A percentile compares a stretch with the other conserved stretches of the same genome.
phyloP scores from a whole-genome alignment of 306 rosid genomes.

The Dalbergia cultrata region DNA sequence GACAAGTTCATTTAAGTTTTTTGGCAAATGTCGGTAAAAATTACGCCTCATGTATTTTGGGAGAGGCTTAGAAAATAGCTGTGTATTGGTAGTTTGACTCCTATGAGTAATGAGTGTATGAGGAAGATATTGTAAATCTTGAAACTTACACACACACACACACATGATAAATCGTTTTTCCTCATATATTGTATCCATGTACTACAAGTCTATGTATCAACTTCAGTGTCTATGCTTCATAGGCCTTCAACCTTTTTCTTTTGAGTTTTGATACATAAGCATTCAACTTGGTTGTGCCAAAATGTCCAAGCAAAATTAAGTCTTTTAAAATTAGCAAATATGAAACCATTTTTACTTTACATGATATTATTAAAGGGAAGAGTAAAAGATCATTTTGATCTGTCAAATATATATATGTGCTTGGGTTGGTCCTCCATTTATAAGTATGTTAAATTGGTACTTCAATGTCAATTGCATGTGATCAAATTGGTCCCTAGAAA shows the following conservation, averaged over 20 bases:
- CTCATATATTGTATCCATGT: too few species aligned
- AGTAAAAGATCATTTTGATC: neutral
- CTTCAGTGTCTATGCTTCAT: neutral
- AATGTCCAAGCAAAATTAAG: neutral
- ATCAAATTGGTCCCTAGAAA: neutral
- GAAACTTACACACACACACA: too few species aligned
- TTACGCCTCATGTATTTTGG: too few species aligned
- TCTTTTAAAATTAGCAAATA: conserved; percentile 17
- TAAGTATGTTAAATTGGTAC: neutral
- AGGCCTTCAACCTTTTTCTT: neutral
- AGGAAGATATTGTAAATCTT: too few species aligned
- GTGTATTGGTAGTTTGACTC: too few species aligned
- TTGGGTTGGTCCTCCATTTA: neutral
- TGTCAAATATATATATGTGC: neutral
- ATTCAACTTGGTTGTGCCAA: conserved; percentile 1
- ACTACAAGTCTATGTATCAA: neutral
- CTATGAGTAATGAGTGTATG: too few species aligned
- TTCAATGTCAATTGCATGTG: neutral
- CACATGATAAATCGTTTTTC: too few species aligned
- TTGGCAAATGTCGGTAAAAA: neutral
- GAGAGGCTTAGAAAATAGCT: neutral
- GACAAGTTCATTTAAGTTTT: neutral
- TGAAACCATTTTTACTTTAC: neutral
- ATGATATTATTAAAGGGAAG: conserved; percentile 14
- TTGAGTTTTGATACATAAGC: neutral